Conservation (phyloP, 495 filamentous ascomycete species). For the Neurospora sp. region DNA sequence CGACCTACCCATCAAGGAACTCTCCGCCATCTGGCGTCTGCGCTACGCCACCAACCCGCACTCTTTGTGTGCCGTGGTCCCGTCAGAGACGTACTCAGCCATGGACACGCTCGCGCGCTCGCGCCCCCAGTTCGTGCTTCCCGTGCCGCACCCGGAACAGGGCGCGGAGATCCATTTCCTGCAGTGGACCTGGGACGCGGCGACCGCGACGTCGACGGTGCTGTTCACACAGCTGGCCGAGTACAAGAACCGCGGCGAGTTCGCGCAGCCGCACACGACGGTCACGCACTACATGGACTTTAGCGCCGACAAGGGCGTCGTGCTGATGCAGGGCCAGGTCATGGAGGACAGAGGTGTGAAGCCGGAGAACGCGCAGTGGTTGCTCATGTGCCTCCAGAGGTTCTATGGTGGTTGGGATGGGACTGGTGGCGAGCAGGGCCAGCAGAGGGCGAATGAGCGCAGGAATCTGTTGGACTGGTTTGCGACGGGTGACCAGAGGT, state of each 20-base stretch:
- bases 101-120: constrained; percentile 58
- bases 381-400: constrained; percentile 89
- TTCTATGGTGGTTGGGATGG: constrained; percentile 58
- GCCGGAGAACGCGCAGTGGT: constrained; percentile 71
- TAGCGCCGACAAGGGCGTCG: constrained; percentile 57
- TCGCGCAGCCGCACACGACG: constrained; percentile 81
- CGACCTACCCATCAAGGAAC: constrained; percentile 65
- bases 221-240: constrained; percentile 89
- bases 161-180: constrained; percentile 77
- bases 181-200: constrained; percentile 62
- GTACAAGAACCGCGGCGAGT: constrained; percentile 85
- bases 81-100: constrained; percentile 53
- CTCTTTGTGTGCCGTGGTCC: constrained; percentile 75
- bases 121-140: constrained; percentile 84
- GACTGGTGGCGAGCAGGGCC: constrained; percentile 34
- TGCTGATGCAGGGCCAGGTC: constrained; percentile 75
- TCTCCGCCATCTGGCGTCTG: constrained; percentile 85
- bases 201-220: constrained; percentile 60
- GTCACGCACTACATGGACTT: constrained; percentile 83
- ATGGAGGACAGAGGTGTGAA: constrained; percentile 66
- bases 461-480: constrained; percentile 72
- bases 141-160: constrained; percentile 59
- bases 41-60: constrained; percentile 59
- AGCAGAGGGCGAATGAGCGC: constrained; percentile 32
- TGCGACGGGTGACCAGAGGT: constrained; percentile 60